These are phyloP conservation scores for Austroboletus eburneus DNA, from an alignment of 768 basidiomycete genomes.

Conservation along the genomic window DNA sequence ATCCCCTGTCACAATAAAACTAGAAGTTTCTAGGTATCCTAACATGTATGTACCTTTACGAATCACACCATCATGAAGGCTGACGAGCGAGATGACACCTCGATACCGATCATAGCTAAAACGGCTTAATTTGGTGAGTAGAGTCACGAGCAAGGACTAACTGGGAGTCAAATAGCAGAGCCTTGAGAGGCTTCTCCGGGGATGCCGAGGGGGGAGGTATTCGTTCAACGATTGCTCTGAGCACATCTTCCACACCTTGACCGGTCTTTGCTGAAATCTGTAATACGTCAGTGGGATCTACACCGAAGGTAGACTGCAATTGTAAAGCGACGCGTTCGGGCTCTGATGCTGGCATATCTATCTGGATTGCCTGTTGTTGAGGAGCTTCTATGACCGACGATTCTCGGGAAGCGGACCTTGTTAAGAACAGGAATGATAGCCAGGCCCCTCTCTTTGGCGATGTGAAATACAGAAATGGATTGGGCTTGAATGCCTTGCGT, in stretches of 20 bases:
- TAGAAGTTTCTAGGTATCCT: background rate
- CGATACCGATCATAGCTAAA: conserved; percentile 89
- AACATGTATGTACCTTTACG: conserved; percentile 58
- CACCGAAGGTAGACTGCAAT: conserved; percentile 78
- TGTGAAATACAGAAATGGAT: conserved; percentile 91
- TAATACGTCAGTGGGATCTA: conserved; percentile 69
- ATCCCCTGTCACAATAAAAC: conserved; percentile 55
- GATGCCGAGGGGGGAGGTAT: conserved; percentile 76
- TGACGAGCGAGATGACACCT: conserved; percentile 91
- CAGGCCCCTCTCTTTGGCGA: conserved; percentile 75
- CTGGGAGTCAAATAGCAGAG: conserved; percentile 92
- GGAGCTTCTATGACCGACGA: background rate
- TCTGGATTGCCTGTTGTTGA: conserved; percentile 40
- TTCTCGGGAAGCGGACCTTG: conserved; percentile 50
- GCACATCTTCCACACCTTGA: conserved; percentile 68
- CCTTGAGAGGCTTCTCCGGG: conserved; percentile 58
- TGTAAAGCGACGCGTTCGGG: conserved; percentile 77
- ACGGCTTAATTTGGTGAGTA: conserved; percentile 8
- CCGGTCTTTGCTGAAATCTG: conserved; percentile 93
- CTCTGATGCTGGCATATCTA: conserved; percentile 88
- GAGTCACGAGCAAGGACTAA: conserved; percentile 35
- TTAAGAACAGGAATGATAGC: conserved; percentile 89
- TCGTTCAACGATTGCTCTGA: conserved; percentile 75
- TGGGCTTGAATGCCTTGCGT: conserved; percentile 98
- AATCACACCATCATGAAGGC: conserved; percentile 73